Evolutionary conservation across 202 grass and related monocot species (phyloP), one percentile per base, ranked within the genome.

Genomic region (Panicum virgatum): DNA sequence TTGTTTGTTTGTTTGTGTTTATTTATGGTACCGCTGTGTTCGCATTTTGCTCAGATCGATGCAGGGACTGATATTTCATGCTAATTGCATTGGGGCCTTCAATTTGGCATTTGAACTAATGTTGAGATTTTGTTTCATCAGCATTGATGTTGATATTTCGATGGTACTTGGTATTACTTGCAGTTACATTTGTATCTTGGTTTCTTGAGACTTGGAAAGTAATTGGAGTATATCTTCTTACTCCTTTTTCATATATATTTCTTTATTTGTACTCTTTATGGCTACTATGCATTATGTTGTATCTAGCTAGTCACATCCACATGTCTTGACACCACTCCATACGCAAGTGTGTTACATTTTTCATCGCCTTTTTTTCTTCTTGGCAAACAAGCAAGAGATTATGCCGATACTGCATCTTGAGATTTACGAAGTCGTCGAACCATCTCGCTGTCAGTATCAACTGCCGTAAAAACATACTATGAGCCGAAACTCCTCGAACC

Each of bases 21-120:
- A 38, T 68, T 44, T 36, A 37, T 25, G 38, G 12, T 12, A 1
- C 46, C 44, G 37, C 26, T 57, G 54, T 15, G 30, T 53, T 73
- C 16, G 32, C 30, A n/a, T 37, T 46, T 44, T 42, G 10, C 12
- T 51, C 29, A 14, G 0, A 38, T 30, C 30, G 12, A 26, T 16
- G 69, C 23, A 27, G 16, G 19, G 16, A 16, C 39, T 66, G 47
- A 46, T 57, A 80, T 80, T 86, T 80, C 80, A 86, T 86, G 77
- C 39, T 48, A 38, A n/a, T 67, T 67, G 14, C 29, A n/a, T 67
- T 67, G 14, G 64, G 18, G 5, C 0, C 5, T 67, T 67, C 30
- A 13, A 0, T 30, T 59, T 26, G 23, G 56, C 23, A 26, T 59
- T 4, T 59, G 11, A 27, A 12, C 13, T 59, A 6, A 15, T 62